Conservation (phyloP, 1,139 yeast species). For the Candida sojae region DNA sequence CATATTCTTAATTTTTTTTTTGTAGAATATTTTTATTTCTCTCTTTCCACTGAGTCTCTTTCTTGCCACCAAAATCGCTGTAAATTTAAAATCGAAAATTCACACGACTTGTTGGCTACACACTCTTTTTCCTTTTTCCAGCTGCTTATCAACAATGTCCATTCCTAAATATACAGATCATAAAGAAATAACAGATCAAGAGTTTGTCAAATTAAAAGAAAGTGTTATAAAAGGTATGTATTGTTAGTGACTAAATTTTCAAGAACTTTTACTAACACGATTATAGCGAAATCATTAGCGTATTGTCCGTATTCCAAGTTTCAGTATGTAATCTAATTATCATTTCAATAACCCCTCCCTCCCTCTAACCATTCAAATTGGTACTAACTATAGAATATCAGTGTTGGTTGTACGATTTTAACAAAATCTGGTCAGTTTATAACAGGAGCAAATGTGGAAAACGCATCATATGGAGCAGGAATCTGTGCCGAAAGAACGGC, state of each 20-base stretch:
- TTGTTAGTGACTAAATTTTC: too few relatives aligned
- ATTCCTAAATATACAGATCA: slow-evolving; percentile 12
- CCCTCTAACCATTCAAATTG: too few relatives aligned
- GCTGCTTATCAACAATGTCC: slow-evolving; percentile 8
- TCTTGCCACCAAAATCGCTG: neutral
- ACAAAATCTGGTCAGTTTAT: slow-evolving; percentile 51
- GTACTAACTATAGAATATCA: slow-evolving; percentile 20
- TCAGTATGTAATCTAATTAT: slow-evolving; percentile 35
- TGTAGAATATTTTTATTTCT: neutral
- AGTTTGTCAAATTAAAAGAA: slow-evolving; percentile 26
- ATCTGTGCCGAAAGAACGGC: slow-evolving; percentile 93
- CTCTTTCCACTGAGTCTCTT: neutral
- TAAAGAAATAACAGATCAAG: slow-evolving; percentile 19
- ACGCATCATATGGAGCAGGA: slow-evolving; percentile 86
- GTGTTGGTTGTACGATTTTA: slow-evolving; percentile 81
- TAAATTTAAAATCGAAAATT: neutral
- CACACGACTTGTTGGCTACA: slow-evolving; percentile 6
- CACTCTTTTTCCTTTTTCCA: neutral
- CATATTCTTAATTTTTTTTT: neutral
- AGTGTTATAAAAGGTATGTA: slow-evolving; percentile 33
- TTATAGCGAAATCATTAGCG: slow-evolving; percentile 51
- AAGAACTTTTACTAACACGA: slow-evolving; percentile 5
- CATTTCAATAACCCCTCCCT: too few relatives aligned
- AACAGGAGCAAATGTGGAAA: slow-evolving; percentile 87
- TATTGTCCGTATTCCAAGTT: slow-evolving; percentile 86